phyloP scores from a whole-genome alignment of 2,329 filamentous ascomycete genomes.

The Cladobotryum mycophilum region DNA sequence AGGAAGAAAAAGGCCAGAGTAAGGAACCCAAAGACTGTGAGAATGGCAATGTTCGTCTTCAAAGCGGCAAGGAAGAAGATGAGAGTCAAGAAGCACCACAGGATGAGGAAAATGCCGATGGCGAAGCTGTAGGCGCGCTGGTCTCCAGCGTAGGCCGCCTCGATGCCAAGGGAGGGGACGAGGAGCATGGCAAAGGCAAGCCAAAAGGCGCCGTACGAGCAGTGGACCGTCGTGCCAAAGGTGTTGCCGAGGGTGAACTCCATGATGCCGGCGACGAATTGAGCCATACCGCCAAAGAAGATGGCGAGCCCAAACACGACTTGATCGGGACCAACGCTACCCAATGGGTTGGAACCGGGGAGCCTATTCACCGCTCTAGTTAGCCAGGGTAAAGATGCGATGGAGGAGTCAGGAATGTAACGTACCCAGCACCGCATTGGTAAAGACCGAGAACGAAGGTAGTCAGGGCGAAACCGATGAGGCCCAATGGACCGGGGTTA shows the following conservation, averaged over 20 bases:
- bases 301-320: constrained; percentile 31
- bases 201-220: constrained; percentile 58
- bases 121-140: constrained; percentile 39
- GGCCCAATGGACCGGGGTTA: constrained; percentile 54
- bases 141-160: constrained; percentile 34
- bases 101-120: constrained; percentile 51
- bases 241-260: constrained; percentile 51
- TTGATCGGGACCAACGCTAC: constrained; percentile 28
- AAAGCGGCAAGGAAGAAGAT: constrained; percentile 51
- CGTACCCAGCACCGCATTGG: constrained; percentile 43
- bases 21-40: constrained; percentile 52
- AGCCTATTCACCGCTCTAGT: constrained; percentile 19
- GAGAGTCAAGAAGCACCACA: constrained; percentile 55
- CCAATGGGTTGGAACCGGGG: constrained; percentile 27
- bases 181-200: constrained; percentile 53
- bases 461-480: constrained; percentile 59
- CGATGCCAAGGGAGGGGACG: constrained; percentile 45
- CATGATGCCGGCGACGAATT: constrained; percentile 59
- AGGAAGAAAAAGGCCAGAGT: constrained; percentile 54
- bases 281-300: constrained; percentile 60
- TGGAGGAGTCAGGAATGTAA: constrained; percentile 10
- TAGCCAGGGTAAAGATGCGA: not conserved
- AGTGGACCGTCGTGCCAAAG: constrained; percentile 55
- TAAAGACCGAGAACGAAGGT: constrained; percentile 53
- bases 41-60: constrained; percentile 52